A percentile compares a stretch with the other conserved stretches of the same genome.
Evolutionary conservation across 1,284 basidiomycete genomes (phyloP).

Genomic region (Agaricales sp.): DNA sequence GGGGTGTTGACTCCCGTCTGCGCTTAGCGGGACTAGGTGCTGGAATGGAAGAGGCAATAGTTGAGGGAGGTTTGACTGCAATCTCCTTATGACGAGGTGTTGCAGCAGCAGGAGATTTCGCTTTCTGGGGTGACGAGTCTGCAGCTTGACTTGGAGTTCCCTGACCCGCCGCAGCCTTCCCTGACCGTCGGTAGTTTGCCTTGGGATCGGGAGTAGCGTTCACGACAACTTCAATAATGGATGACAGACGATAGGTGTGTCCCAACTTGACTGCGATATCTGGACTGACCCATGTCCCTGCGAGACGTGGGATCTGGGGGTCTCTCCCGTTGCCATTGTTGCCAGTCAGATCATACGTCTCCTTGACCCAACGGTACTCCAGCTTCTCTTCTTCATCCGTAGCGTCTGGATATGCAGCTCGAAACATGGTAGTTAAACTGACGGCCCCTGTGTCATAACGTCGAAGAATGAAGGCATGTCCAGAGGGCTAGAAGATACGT

Average conservation of each 20-base stretch:
- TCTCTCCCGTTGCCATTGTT: conserved; percentile 75
- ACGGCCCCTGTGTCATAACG: conserved; percentile 95
- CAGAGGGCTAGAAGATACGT: conserved; percentile 36
- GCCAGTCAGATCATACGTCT: conserved; percentile 66
- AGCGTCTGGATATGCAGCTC: conserved; percentile 88
- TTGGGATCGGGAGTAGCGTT: conserved; percentile 72
- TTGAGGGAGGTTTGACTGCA: conserved; percentile 19
- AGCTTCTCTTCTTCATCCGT: conserved; percentile 70
- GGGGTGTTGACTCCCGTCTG: conserved; percentile 50
- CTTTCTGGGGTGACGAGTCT: conserved; percentile 12
- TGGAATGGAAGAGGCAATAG: conserved; percentile 22
- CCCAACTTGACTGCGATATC: conserved; percentile 66
- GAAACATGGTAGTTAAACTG: conserved; percentile 96
- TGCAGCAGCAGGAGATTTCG: conserved; percentile 13
- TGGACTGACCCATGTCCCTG: conserved; percentile 83
- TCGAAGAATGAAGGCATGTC: conserved; percentile 91
- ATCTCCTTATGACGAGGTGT: conserved; percentile 20
- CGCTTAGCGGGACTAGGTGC: conserved; percentile 46
- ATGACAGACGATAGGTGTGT: conserved; percentile 46
- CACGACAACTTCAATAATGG: conserved; percentile 58
- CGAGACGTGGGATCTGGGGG: conserved; percentile 57
- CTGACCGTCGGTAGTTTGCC: conserved; percentile 64
- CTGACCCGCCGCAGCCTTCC: conserved; percentile 25
- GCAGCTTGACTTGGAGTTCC: conserved; percentile 22
- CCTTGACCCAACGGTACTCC: conserved; percentile 83